Conservation (phyloP, 73 alveolate species). For the Blepharisma japonicum region DNA sequence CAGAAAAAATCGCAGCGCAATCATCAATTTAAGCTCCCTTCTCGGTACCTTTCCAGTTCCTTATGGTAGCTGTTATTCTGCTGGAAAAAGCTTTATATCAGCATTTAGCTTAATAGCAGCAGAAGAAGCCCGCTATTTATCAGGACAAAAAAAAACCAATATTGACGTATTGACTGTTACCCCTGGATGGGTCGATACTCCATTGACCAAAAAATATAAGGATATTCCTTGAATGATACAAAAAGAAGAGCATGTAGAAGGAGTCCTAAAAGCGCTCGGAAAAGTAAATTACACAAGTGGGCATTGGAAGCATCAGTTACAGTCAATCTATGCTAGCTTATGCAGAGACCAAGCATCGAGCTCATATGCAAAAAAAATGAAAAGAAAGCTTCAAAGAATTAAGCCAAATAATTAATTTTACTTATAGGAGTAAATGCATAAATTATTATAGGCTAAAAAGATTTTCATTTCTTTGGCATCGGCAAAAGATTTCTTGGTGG, state of each 20-base stretch:
- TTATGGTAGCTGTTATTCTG: conserved; percentile 34
- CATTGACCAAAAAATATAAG: conserved; percentile 17
- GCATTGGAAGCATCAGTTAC: conserved; percentile 19
- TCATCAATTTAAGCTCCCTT: conserved; percentile 14
- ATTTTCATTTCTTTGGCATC: no score
- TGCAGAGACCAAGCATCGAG: no score
- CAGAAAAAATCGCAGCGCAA: background rate
- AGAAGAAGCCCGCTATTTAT: conserved; percentile 4
- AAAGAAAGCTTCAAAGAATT: no score
- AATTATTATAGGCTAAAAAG: no score
- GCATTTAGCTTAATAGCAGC: background rate
- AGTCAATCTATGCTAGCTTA: no score
- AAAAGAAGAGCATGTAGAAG: conserved; percentile 43
- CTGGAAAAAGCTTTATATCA: conserved; percentile 32
- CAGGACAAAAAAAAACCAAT: conserved; percentile 31
- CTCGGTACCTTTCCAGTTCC: background rate
- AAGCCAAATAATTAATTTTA: no score
- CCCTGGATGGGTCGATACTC: conserved; percentile 49
- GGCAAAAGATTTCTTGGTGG: no score
- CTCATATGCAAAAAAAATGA: no score
- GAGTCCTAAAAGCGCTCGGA: conserved; percentile 45
- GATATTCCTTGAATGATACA: conserved; percentile 23
- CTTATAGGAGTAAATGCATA: no score
- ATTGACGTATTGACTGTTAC: conserved; percentile 42
- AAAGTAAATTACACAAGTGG: conserved; percentile 43